Evolutionary conservation across 176 grass and related monocot genomes (phyloP), one percentile per base, ranked within the genome.

Genomic region (Musa itinerans): DNA sequence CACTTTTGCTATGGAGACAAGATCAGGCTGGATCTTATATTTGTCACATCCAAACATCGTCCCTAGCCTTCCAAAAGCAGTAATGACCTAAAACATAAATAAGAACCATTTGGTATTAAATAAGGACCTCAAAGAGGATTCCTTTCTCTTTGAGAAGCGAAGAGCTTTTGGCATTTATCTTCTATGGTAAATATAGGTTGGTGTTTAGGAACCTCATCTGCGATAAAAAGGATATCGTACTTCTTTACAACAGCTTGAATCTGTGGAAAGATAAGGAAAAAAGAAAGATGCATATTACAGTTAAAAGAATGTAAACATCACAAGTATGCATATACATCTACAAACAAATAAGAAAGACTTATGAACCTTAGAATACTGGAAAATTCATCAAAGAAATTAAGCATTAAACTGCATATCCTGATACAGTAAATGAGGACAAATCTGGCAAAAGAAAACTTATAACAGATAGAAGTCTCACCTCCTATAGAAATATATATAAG

Each of bases 221-320:
- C 95, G 80, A 94, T 89, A 76, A 99, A 94, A 84, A 99, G 86
- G 82, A 99, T 86, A 81, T 94, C 90, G 67, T 99, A 99, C 68
- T 94, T 99, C 76, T 94, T 94, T 49, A 99, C 82, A 11, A 99
- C 81, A 71, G 83, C 90, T 86, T 99, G 95, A 71, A 94, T 76
- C 95, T 99, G 78, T 78, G 69, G 52, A 43, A 68, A 85, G 54
- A 73, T 65, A 1, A 72, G 53, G 62, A 73, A 59, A 52, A 74
- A 6, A 8, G 26, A 52, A 76, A 76, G 43, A 22, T 63, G 23
- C 16, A 34, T 27, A n/a, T 76, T n/a, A 61, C 10, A 61, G 27
- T 12, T 48, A 11, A 58, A 55, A 62, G 8, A 13, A 15, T 14
- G 27, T 17, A 15, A 76, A 52, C 10, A 43, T 6, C 34, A 43